Evolutionary conservation across 768 basidiomycete species (phyloP).

Genomic region (Crucibulum laeve): DNA sequence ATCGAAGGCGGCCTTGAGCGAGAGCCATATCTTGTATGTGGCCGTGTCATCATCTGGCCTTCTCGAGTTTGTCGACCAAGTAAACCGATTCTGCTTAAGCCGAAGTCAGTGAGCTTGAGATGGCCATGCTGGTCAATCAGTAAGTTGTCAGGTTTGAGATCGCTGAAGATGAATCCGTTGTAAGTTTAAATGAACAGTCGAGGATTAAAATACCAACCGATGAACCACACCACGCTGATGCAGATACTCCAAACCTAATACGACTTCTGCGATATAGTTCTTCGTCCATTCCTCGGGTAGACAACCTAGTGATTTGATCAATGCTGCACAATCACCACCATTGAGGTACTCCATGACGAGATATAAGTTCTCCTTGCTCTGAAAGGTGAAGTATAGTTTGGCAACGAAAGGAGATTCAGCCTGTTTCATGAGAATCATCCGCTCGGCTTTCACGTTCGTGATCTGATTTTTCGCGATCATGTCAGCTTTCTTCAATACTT

Average conservation of each 20-base stretch:
- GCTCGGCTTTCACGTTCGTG: slow-evolving; percentile 98
- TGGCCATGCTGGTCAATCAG: slow-evolving; percentile 97
- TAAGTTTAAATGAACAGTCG: slow-evolving; percentile 9
- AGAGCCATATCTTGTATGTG: slow-evolving; percentile 53
- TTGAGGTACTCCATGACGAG: slow-evolving; percentile 99
- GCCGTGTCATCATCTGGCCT: slow-evolving; percentile 40
- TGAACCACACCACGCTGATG: slow-evolving; percentile 94
- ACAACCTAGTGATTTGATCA: slow-evolving; percentile 93
- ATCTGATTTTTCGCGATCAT: slow-evolving; percentile 99
- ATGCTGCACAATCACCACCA: slow-evolving; percentile 94
- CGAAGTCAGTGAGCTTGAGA: slow-evolving; percentile 97
- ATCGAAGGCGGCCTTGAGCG: slow-evolving; percentile 80
- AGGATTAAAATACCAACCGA: slow-evolving; percentile 51
- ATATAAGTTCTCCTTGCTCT: slow-evolving; percentile 98
- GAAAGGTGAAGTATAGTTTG: slow-evolving; percentile 97
- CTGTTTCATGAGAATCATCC: slow-evolving; percentile 99
- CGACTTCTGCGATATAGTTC: slow-evolving; percentile 94
- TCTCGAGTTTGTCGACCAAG: slow-evolving; percentile 92
- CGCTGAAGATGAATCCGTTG: slow-evolving; percentile 54
- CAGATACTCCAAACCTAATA: slow-evolving; percentile 93
- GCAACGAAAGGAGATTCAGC: slow-evolving; percentile 98
- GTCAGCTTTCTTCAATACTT: slow-evolving; percentile 99
- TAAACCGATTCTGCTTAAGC: slow-evolving; percentile 95
- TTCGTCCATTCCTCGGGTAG: slow-evolving; percentile 96
- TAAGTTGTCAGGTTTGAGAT: slow-evolving; percentile 96